Evolutionary conservation across 1,284 basidiomycete species (phyloP), one percentile per base, ranked within the genome.

Genomic region (Apiotrichum mycotoxinovorans): DNA sequence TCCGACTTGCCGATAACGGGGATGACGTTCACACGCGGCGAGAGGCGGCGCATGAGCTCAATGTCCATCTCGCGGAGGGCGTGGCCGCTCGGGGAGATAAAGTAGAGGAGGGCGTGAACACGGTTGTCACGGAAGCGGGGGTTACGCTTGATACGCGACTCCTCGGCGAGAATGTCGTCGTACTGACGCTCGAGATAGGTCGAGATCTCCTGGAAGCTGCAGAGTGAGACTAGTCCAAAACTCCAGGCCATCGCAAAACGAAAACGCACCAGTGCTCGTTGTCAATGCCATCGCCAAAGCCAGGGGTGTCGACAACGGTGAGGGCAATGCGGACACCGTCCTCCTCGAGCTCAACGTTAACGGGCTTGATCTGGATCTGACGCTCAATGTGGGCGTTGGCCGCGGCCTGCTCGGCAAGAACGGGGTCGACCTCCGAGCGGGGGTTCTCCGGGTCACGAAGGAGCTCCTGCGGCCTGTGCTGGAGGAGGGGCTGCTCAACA

Each of bases 81-180:
- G 73, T 89, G 89, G 18, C 94, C 91, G 41, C 86, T 89, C 11
- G 96, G 96, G 58, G 93, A 87, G 80, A 98, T 97, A 77, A 99
- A 99, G 83, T 99, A 99, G 59, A 99, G 84, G 52, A 98, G 82
- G 18, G 92, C 94, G 70, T 98, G 96, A 15, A 94, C 85, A 64
- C 93, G 84, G 82, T 98, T 98, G 80, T 99, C 96, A 74, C 93
- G 87, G 85, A 98, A 98, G 63, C 96, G 88, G 25, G 95, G 94
- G 81, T 98, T 98, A 84, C 96, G 95, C 82, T 97, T 98, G 82
- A 98, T 98, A 72, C 96, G 86, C 62, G 91, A 95, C 81, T 99
- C 96, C 78, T 98, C 95, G 12, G 95, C 93, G 62, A 99, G 83
- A 76, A 98, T 97, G 71, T 98, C 95, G 67, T 98, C 96, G 80